phyloP scores from a whole-genome alignment of 2,329 filamentous ascomycete genomes.

The Fusarium pseudocircinatum region DNA sequence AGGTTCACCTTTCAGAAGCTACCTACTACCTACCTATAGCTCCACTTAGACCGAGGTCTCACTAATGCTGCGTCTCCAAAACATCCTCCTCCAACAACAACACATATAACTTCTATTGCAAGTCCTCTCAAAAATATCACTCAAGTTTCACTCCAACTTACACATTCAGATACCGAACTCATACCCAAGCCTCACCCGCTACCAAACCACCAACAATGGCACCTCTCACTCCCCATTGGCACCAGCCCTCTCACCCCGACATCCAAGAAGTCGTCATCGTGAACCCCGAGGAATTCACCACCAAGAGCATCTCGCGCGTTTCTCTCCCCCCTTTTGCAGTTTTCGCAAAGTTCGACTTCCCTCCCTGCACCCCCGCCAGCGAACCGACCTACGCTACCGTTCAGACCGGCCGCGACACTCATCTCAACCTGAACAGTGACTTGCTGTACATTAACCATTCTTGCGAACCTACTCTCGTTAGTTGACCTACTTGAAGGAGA shows the following conservation, averaged over 20 bases:
- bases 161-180: not conserved
- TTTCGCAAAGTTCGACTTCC: slow-evolving; percentile 73
- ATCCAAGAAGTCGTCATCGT: slow-evolving; percentile 65
- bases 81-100: not conserved
- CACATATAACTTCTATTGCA: not conserved
- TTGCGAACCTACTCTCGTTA: slow-evolving; percentile 71
- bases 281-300: slow-evolving; percentile 64
- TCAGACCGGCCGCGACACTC: slow-evolving; percentile 64
- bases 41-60: slow-evolving; percentile 28
- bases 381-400: slow-evolving; percentile 72
- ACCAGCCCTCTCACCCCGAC: slow-evolving; percentile 67
- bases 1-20: slow-evolving; percentile 1
- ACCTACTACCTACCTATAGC: not conserved
- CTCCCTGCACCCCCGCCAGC: slow-evolving; percentile 65
- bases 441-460: slow-evolving; percentile 75
- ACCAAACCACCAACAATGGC: slow-evolving; percentile 54
- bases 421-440: slow-evolving; percentile 72
- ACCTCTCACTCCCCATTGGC: slow-evolving; percentile 67
- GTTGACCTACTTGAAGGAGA: slow-evolving; percentile 46
- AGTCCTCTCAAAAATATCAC: not conserved
- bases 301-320: slow-evolving; percentile 67
- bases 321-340: slow-evolving; percentile 69
- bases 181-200: slow-evolving; percentile 4
- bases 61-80: not conserved
- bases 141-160: not conserved